These are phyloP conservation scores for Lactifluus volemus DNA, from an alignment of 768 basidiomycete species.

Conservation along the genomic window DNA sequence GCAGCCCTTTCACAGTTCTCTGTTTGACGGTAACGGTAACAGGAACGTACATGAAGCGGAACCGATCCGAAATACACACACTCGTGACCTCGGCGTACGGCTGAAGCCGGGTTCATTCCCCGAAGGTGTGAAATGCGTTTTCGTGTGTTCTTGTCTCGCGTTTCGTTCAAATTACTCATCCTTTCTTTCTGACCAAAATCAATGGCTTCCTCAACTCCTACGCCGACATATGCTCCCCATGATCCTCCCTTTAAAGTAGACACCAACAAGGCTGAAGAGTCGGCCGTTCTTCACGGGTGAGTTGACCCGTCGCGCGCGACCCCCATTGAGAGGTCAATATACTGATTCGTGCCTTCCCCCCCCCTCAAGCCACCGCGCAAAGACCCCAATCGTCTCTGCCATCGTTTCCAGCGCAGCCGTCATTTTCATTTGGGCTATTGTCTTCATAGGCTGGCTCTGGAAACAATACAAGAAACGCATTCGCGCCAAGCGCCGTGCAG, in stretches of 20 bases:
- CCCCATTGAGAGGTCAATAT: no score
- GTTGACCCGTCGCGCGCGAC: not conserved
- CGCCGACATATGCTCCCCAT: not conserved
- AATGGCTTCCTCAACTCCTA: not conserved
- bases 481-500: constrained; percentile 11
- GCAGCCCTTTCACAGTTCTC: no score
- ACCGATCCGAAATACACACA: no score
- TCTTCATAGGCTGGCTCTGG: constrained; percentile 11
- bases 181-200: not conserved
- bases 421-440: constrained; percentile 6
- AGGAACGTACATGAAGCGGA: no score
- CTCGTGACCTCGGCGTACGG: no score
- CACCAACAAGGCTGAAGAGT: not conserved
- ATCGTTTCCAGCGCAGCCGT: constrained; percentile 10
- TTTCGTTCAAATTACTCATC: no score
- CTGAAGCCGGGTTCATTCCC: no score
- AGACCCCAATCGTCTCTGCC: constrained; percentile 16
- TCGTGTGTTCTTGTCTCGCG: no score
- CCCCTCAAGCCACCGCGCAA: constrained; percentile 10
- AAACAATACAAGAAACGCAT: constrained; percentile 14
- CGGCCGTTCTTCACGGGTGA: constrained; percentile 10
- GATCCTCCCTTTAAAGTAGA: not conserved
- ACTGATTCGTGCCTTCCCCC: not conserved
- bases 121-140: no score
- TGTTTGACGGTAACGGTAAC: no score